A percentile compares a stretch with the other conserved stretches of the same genome.
Conservation (phyloP, 2,329 filamentous ascomycete genomes). For the Penicillium sp. region DNA sequence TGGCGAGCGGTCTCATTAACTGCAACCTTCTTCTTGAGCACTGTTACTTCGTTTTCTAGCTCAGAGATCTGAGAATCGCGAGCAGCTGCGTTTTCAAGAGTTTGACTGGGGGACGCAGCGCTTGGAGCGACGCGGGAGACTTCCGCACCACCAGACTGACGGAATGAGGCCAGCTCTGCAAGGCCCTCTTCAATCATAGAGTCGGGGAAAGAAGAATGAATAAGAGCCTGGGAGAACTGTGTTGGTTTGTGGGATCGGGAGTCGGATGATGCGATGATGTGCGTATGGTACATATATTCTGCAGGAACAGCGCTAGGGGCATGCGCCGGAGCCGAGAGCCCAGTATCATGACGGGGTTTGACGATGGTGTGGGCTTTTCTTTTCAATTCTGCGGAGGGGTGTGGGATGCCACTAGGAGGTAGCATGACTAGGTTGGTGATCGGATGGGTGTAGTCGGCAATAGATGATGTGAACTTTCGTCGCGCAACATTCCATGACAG, state of each 20-base stretch:
- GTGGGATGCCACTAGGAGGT: slow-evolving; percentile 55
- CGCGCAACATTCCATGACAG: slow-evolving; percentile 76
- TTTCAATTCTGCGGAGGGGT: slow-evolving; percentile 37
- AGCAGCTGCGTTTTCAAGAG: slow-evolving; percentile 21
- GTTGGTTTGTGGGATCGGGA: slow-evolving; percentile 12
- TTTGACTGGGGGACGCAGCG: slow-evolving; percentile 6
- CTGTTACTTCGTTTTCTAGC: slow-evolving; percentile 42
- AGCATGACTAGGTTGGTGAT: slow-evolving; percentile 80
- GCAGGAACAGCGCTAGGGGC: slow-evolving; percentile 40
- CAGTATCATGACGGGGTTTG: slow-evolving; percentile 63
- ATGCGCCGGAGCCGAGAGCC: slow-evolving; percentile 37
- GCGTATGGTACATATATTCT: slow-evolving; percentile 45
- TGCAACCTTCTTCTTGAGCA: slow-evolving; percentile 39
- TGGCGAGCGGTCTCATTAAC: slow-evolving; percentile 40
- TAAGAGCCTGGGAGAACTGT: slow-evolving; percentile 40
- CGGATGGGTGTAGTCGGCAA: slow-evolving; percentile 73
- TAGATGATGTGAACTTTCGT: slow-evolving; percentile 63
- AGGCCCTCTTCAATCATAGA: slow-evolving; percentile 44
- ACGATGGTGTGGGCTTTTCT: slow-evolving; percentile 62
- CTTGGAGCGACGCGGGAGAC: slow-evolving; percentile 17
- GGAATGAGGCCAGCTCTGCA: slow-evolving; percentile 37
- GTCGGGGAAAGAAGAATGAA: slow-evolving; percentile 40
- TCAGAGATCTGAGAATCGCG: slow-evolving; percentile 29
- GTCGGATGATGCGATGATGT: slow-evolving; percentile 30
- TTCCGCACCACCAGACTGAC: slow-evolving; percentile 25